Percentiles rank a stretch among this genome's conserved stretches.
These are phyloP conservation scores for Cladophialophora bantiana DNA, from an alignment of 2,329 filamentous ascomycete species.

Conservation along the genomic window DNA sequence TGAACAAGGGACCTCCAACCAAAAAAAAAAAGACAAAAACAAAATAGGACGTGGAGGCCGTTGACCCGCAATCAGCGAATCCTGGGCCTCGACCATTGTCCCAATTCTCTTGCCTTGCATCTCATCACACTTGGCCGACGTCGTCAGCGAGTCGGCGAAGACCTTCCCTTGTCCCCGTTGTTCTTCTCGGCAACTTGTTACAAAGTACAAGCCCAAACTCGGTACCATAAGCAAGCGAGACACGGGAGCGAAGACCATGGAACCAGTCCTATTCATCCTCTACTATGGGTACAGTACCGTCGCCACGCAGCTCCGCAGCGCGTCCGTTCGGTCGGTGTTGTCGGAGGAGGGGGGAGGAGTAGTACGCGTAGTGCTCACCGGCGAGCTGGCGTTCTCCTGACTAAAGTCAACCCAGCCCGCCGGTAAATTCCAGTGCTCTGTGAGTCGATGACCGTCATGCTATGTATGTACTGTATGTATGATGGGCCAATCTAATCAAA, in stretches of 20 bases:
- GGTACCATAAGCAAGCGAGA: conserved; percentile 5
- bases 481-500: background rate
- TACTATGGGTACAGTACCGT: background rate
- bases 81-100: background rate
- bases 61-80: background rate
- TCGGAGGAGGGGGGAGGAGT: background rate
- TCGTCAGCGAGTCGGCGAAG: conserved; percentile 16
- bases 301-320: background rate
- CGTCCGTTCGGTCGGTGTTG: background rate
- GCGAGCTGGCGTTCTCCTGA: conserved; percentile 6
- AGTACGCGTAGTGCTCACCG: conserved; percentile 1
- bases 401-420: background rate
- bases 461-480: background rate
- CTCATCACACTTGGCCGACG: background rate
- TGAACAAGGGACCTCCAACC: background rate
- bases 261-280: background rate
- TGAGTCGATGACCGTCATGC: background rate
- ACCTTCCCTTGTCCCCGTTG: background rate
- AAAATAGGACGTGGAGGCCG: background rate
- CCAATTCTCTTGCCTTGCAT: background rate
- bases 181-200: background rate
- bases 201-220: background rate
- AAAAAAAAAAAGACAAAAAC: background rate
- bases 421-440: background rate
- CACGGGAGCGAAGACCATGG: background rate